A percentile compares a stretch with the other conserved stretches of the same genome.
phyloP scores from a whole-genome alignment of 2,329 filamentous ascomycete species.

The Alternaria solani region DNA sequence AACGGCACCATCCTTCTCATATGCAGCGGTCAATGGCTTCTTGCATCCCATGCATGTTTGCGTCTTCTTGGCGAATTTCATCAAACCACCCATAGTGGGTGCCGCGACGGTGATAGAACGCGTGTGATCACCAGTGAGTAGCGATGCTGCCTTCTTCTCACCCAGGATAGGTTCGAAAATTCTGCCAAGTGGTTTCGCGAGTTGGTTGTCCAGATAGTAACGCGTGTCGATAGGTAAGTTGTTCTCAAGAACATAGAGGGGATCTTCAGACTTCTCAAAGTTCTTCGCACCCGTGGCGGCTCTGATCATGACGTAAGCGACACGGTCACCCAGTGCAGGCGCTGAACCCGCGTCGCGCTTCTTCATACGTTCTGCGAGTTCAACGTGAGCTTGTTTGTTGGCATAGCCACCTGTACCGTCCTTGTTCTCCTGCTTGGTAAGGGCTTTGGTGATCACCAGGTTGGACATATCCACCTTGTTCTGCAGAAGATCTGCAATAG shows the following conservation, averaged over 20 bases:
- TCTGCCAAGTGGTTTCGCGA: conserved; percentile 89
- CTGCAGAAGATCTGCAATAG: conserved; percentile 91
- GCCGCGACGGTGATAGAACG: conserved; percentile 93
- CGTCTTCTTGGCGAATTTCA: conserved; percentile 99
- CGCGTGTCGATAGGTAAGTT: conserved; percentile 98
- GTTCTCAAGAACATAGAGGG: conserved; percentile 95
- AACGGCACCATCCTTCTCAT: conserved; percentile 84
- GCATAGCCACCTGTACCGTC: conserved; percentile 66
- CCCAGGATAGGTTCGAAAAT: conserved; percentile 99
- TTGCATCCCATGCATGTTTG: conserved; percentile 99
- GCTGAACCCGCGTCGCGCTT: conserved; percentile 96
- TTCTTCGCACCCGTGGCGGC: conserved; percentile 89
- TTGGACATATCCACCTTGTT: conserved; percentile 99
- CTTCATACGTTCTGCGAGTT: conserved; percentile 94
- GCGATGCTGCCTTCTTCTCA: conserved; percentile 84
- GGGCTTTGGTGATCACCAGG: conserved; percentile 96
- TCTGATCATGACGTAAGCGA: conserved; percentile 97
- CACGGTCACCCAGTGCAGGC: conserved; percentile 89
- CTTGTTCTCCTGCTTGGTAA: conserved; percentile 71
- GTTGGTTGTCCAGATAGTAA: conserved; percentile 98
- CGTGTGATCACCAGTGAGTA: conserved; percentile 93
- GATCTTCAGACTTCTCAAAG: conserved; percentile 96
- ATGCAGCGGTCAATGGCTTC: conserved; percentile 83
- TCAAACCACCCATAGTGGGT: conserved; percentile 88
- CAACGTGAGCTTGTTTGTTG: conserved; percentile 93